Base-by-base conservation (phyloP, 768 basidiomycete genomes). In the Collybiopsis confluens region DNA sequence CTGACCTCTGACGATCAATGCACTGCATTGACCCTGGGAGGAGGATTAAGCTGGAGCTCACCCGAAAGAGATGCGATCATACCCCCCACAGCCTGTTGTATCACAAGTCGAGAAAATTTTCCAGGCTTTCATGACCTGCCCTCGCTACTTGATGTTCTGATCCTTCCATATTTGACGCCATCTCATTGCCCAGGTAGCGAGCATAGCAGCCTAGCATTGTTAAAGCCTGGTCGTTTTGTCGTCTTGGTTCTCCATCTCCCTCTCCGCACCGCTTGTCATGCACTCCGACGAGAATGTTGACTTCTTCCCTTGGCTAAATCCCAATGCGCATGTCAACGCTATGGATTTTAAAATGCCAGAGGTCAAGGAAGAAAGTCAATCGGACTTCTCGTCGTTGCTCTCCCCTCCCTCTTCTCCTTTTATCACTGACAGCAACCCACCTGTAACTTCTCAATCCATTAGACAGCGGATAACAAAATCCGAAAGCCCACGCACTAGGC, bases 221-320 rank as follows among this genome's bases (percentile, higher is more conserved):
- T 59, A 64, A 59, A 60, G 54, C 56, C 59, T 61, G 52, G 53
- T 54, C 53, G 30, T 52, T 54, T 57, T 59, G 62, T 63, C 51
- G 58, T 37, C 57, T 62, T 59, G 66, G 47, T 33, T 61, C 51
- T 57, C 55, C 38, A 59, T 49, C 49, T 54, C 58, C 52, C n/a
- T n/a, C 54, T 58, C 52, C 56, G 73, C 78, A 79, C 78, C 66
- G 78, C 78, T 73, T 63, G 58, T 64, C 62, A 73, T 71, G 72
- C 65, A 68, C 62, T 63, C 62, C 57, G 62, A 60, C 61, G 54
- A 48, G 47, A 48, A 33, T 48, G 47, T 60, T 56, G 59, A 68
- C 62, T 64, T 73, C 71, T 67, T 52, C 43, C 59, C 69, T 64
- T 70, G 69, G 70, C 59, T 66, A 54, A 43, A 58, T 52, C 60